Evolutionary conservation across 2,329 filamentous ascomycete genomes (phyloP).

Genomic region (Colletotrichum sojae): DNA sequence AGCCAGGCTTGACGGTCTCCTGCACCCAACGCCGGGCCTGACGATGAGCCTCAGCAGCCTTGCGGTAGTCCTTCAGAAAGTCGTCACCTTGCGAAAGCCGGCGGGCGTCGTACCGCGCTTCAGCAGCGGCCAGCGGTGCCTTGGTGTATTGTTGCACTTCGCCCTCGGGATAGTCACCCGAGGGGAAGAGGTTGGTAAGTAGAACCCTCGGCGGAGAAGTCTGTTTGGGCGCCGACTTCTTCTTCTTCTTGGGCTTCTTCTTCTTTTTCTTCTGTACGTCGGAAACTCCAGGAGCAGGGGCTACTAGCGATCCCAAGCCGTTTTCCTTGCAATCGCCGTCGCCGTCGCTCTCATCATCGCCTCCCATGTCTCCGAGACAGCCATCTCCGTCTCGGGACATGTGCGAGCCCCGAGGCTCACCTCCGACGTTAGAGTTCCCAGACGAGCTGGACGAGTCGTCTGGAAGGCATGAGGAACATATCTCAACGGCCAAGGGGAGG

Average conservation of each 20-base stretch:
- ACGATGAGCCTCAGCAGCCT: slow-evolving; percentile 90
- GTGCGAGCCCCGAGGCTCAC: background rate
- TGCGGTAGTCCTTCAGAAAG: slow-evolving; percentile 84
- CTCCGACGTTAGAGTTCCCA: background rate
- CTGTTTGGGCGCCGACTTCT: slow-evolving; percentile 46
- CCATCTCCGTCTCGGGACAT: slow-evolving; percentile 2
- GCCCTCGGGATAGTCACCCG: slow-evolving; percentile 47
- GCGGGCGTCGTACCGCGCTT: slow-evolving; percentile 44
- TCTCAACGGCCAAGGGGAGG: background rate
- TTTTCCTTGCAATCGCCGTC: background rate
- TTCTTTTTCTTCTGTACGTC: slow-evolving; percentile 27
- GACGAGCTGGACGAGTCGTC: background rate
- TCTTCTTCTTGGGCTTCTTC: slow-evolving; percentile 42
- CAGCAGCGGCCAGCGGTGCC: slow-evolving; percentile 44
- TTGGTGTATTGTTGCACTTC: slow-evolving; percentile 42
- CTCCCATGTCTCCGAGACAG: background rate
- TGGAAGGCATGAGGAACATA: background rate
- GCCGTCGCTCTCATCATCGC: background rate
- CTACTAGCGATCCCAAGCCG: background rate
- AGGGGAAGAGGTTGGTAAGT: slow-evolving; percentile 48
- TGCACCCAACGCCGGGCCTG: slow-evolving; percentile 89
- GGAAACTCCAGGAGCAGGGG: background rate
- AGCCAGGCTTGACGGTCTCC: slow-evolving; percentile 84
- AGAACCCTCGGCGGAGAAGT: slow-evolving; percentile 52
- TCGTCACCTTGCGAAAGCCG: slow-evolving; percentile 59